Evolutionary conservation across 1,284 basidiomycete species (phyloP).

Genomic region (Phellopilus nigrolimitatus): DNA sequence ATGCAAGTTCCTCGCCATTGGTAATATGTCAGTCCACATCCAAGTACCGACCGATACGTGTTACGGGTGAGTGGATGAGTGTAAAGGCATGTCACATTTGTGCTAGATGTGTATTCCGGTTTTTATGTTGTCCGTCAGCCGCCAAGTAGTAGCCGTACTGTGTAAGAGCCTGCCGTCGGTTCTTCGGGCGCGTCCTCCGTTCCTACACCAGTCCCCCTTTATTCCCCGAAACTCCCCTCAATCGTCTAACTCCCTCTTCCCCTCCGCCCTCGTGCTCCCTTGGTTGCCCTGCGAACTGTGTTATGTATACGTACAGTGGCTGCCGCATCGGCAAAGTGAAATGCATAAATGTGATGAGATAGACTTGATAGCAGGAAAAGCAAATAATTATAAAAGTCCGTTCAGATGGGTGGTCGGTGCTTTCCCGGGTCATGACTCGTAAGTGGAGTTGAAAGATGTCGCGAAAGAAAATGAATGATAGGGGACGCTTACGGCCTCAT

Average conservation of each 20-base stretch:
- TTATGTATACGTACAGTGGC: slow-evolving; percentile 1
- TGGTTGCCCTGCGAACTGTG: background rate
- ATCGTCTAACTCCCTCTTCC: background rate
- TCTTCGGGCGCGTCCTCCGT: background rate
- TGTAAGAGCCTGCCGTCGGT: background rate
- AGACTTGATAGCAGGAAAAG: slow-evolving; percentile 7
- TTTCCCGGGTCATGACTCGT: slow-evolving; percentile 3
- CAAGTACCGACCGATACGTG: no score
- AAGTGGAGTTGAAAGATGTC: background rate
- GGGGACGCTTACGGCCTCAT: slow-evolving; percentile 14
- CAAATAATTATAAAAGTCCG: slow-evolving; percentile 10
- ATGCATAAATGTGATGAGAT: slow-evolving; percentile 8
- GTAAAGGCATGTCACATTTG: background rate
- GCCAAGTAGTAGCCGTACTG: no score
- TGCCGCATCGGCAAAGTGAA: background rate
- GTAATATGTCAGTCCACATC: background rate
- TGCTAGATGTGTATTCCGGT: background rate
- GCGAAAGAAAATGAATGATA: background rate
- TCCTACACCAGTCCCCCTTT: background rate
- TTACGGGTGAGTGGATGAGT: no score
- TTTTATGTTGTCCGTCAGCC: slow-evolving; percentile 1
- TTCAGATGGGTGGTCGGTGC: background rate
- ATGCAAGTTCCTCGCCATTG: no score
- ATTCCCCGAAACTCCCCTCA: background rate
- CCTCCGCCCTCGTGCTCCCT: background rate